These are phyloP conservation scores for Phoma sp. DNA, from an alignment of 2,329 filamentous ascomycete genomes.

Conservation along the genomic window DNA sequence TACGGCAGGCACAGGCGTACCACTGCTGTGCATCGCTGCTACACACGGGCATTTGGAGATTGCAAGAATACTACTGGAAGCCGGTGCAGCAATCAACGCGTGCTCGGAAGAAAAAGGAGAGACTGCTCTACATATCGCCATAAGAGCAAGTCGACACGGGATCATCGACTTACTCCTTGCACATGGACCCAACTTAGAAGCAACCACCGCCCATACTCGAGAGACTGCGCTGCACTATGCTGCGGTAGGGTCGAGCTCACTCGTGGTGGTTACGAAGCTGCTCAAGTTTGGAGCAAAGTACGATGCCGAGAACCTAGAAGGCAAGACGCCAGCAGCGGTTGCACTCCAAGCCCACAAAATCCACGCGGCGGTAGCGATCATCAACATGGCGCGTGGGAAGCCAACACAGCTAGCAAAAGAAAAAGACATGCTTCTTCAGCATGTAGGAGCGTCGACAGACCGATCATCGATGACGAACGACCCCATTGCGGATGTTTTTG, in stretches of 20 bases:
- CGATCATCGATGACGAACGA: conserved; percentile 40
- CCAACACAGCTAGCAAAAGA: conserved; percentile 37
- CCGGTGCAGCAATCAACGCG: conserved; percentile 36
- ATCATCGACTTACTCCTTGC: conserved; percentile 35
- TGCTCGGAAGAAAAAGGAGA: conserved; percentile 31
- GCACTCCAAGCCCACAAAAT: conserved; percentile 38
- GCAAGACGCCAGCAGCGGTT: conserved; percentile 36
- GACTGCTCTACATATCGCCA: conserved; percentile 41
- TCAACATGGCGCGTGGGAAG: conserved; percentile 37
- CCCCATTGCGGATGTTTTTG: conserved; percentile 42
- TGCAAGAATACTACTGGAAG: conserved; percentile 36
- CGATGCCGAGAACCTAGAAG: conserved; percentile 27
- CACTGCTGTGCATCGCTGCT: conserved; percentile 39
- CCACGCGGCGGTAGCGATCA: conserved; percentile 40
- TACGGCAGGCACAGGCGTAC: conserved; percentile 24
- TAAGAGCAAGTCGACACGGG: conserved; percentile 33
- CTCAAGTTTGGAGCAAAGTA: conserved; percentile 39
- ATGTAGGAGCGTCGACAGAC: conserved; percentile 36
- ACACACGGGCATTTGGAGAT: conserved; percentile 34
- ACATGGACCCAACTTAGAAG: conserved; percentile 30
- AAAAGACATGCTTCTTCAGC: conserved; percentile 40
- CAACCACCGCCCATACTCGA: conserved; percentile 27
- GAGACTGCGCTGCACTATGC: conserved; percentile 45
- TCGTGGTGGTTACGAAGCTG: conserved; percentile 31
- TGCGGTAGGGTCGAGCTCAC: conserved; percentile 31